Conservation (phyloP, 257 asterid species). For the Nicotiana noctiflora region DNA sequence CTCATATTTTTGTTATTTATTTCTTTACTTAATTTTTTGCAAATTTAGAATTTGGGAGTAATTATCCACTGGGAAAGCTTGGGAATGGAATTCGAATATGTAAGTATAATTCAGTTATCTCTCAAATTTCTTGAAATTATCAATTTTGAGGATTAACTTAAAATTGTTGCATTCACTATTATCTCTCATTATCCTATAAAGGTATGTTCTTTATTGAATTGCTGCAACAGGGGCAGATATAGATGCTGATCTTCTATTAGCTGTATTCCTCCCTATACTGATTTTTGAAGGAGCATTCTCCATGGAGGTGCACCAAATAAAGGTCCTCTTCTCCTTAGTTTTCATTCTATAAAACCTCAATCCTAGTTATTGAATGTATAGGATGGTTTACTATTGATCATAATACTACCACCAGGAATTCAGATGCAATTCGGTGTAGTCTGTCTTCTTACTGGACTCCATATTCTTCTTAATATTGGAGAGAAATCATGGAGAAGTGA, state of each 20-base stretch:
- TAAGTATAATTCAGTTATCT: background rate
- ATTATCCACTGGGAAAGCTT: slow-evolving; percentile 6
- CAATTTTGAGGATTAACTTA: background rate
- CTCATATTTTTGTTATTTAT: background rate
- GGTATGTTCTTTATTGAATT: background rate
- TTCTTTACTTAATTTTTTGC: background rate
- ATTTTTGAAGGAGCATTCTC: slow-evolving; percentile 18
- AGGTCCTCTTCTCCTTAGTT: slow-evolving; percentile 1
- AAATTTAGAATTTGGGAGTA: slow-evolving; percentile 11
- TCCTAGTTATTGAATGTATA: too few relatives aligned
- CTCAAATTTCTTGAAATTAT: background rate
- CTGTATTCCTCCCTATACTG: slow-evolving; percentile 13
- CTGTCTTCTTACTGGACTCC: too few relatives aligned
- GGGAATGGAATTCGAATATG: slow-evolving; percentile 14
- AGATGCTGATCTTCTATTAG: slow-evolving; percentile 15
- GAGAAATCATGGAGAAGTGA: too few relatives aligned
- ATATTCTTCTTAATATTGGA: too few relatives aligned
- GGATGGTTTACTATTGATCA: too few relatives aligned
- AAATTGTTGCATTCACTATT: background rate
- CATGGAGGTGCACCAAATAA: slow-evolving; percentile 18
- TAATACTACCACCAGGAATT: too few relatives aligned
- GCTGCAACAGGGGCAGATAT: slow-evolving; percentile 13
- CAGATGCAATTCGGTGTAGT: too few relatives aligned
- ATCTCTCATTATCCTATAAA: background rate
- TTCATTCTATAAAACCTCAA: background rate